phyloP scores from a whole-genome alignment of 768 basidiomycete species.

The Phlebiopsis gigantea region DNA sequence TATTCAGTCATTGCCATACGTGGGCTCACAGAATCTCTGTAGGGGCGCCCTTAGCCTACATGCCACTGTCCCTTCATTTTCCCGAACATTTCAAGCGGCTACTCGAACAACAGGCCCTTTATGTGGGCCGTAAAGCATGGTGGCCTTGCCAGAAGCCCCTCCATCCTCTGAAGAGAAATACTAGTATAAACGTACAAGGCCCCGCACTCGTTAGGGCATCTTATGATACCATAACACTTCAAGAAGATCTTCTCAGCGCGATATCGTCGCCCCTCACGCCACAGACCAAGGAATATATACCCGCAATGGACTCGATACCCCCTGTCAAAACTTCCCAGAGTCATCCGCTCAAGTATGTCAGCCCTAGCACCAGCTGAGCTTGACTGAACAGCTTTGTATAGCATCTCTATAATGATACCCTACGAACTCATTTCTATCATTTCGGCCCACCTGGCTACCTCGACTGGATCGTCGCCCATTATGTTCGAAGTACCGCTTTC shows the following conservation, averaged over 20 bases:
- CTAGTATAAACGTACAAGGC: not conserved
- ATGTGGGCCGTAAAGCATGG: conserved; percentile 38
- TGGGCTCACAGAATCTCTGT: not conserved
- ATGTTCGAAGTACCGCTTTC: conserved; percentile 32
- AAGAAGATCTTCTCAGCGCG: conserved; percentile 48
- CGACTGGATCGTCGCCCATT: conserved; percentile 16
- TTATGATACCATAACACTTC: conserved; percentile 25
- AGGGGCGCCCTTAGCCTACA: conserved; percentile 57
- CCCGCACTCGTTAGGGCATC: not conserved
- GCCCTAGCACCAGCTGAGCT: not conserved
- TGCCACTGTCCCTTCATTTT: conserved; percentile 56
- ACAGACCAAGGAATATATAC: conserved; percentile 17
- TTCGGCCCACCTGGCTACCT: conserved; percentile 28
- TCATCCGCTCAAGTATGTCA: not conserved
- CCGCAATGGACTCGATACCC: conserved; percentile 64
- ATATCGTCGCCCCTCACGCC: conserved; percentile 41
- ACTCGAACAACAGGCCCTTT: conserved; percentile 43
- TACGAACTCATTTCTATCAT: conserved; percentile 40
- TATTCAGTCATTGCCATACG: conserved; percentile 10
- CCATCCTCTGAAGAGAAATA: not conserved
- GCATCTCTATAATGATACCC: conserved; percentile 55
- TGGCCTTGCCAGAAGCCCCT: conserved; percentile 34
- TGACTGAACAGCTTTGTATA: conserved; percentile 17
- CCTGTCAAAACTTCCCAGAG: conserved; percentile 68
- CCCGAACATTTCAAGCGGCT: conserved; percentile 55